Conservation (phyloP, 1,284 basidiomycete genomes). For the Singerocomus inundabilis region DNA sequence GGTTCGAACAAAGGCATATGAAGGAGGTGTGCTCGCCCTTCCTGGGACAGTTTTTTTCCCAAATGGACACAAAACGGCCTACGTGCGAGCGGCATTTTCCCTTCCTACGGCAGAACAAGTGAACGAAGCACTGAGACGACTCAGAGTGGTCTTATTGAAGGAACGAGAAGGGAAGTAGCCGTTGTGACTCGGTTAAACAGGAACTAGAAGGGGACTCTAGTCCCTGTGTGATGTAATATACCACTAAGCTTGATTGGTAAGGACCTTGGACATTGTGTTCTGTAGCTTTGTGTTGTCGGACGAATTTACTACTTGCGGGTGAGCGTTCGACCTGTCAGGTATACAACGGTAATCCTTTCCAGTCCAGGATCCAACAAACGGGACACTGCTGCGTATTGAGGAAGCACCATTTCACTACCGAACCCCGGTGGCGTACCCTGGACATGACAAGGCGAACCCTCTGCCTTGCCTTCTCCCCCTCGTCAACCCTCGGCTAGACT, state of each 20-base stretch:
- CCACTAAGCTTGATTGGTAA: neutral
- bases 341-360: neutral
- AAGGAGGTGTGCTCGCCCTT: conserved; percentile 83
- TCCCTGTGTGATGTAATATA: conserved; percentile 7
- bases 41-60: conserved; percentile 83
- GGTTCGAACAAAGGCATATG: conserved; percentile 76
- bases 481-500: neutral
- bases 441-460: neutral
- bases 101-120: conserved; percentile 67
- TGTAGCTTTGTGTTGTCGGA: neutral
- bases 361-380: neutral
- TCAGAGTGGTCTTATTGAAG: conserved; percentile 62
- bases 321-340: neutral
- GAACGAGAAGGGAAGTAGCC: conserved; percentile 32
- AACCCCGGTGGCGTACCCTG: neutral
- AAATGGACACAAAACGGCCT: conserved; percentile 61
- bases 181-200: neutral
- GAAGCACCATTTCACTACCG: neutral
- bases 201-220: neutral
- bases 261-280: neutral
- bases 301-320: neutral
- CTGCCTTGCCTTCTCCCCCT: neutral
- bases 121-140: conserved; percentile 71
- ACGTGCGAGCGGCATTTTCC: conserved; percentile 82
- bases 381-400: neutral